phyloP scores from a whole-genome alignment of 345 rosid genomes.

The Citrus maxima region DNA sequence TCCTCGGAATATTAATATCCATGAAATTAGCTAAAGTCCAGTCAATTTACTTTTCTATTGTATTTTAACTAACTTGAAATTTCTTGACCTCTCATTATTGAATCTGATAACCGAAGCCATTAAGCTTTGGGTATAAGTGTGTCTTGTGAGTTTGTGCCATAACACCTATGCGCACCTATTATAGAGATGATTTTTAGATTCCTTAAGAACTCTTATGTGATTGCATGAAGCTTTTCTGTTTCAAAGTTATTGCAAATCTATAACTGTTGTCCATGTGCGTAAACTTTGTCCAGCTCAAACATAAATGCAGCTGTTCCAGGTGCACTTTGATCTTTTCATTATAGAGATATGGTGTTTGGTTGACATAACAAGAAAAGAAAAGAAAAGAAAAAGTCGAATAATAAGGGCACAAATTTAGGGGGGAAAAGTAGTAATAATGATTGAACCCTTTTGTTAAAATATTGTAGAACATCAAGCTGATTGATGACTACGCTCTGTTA shows the following conservation, averaged over 20 bases:
- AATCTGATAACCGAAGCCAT: background rate
- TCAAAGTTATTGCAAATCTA: background rate
- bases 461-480: background rate
- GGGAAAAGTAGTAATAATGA: background rate
- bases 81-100: background rate
- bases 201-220: background rate
- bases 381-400: background rate
- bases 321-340: background rate
- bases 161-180: background rate
- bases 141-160: background rate
- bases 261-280: background rate
- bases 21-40: background rate
- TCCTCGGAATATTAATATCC: background rate
- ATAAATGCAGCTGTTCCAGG: background rate
- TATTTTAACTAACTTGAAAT: background rate
- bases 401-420: background rate
- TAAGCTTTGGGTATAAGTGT: background rate
- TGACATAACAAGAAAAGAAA: background rate
- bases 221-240: background rate
- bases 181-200: background rate
- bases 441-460: background rate
- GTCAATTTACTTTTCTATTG: background rate
- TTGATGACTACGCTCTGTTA: background rate
- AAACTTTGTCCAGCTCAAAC: background rate
- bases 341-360: background rate